Evolutionary conservation across 75 land plant genomes (phyloP), one percentile per base, ranked within the genome.

Genomic region (Adiantum capillusveneris): DNA sequence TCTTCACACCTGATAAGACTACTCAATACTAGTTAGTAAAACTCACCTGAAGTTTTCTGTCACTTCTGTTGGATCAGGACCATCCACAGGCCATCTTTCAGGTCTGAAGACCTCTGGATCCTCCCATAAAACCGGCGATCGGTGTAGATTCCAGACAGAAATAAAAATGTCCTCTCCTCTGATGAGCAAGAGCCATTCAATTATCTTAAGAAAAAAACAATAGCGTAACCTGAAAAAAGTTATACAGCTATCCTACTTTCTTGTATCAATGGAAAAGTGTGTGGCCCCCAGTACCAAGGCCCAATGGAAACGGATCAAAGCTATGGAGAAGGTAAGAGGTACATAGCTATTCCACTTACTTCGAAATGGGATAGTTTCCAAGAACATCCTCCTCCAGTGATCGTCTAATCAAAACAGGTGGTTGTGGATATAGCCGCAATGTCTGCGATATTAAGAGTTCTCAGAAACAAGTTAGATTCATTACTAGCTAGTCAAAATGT

Each of bases 101-200:
- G 98, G 98, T 42, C 79, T 81, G 64, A 93, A 93, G 19, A 75
- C 74, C 11, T 93, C 95, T 1, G 95, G 74, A 74, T 83, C 82
- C 11, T 67, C 81, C 98, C 98, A 93, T 49, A 71, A 59, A 16
- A 43, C 28, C 22, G 98, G 98, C 46, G 77, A 68, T 1, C 78
- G 84, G 54, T 88, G 94, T 18, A 88, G 64, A 64, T 88, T 93
- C 98, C 98, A 93, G 18, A 89, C 62, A 52, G 98, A 88, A 39
- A 93, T 93, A 65, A 93, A 93, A 19, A 93, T 83, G 51, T 93
- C 98, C 59, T 93, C 98, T 60, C 87, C 95, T 76, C 98, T 93
- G 70, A 16, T n/a, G n/a, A 17, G 25, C 12, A 1, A 28, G 16
- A 29, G 29, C 22, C 20, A 6, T 3, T 25, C 14, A 19, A 22